Evolutionary conservation across 2,329 filamentous ascomycete genomes (phyloP), one percentile per base, ranked within the genome.

Genomic region (Colletotrichum sp.): DNA sequence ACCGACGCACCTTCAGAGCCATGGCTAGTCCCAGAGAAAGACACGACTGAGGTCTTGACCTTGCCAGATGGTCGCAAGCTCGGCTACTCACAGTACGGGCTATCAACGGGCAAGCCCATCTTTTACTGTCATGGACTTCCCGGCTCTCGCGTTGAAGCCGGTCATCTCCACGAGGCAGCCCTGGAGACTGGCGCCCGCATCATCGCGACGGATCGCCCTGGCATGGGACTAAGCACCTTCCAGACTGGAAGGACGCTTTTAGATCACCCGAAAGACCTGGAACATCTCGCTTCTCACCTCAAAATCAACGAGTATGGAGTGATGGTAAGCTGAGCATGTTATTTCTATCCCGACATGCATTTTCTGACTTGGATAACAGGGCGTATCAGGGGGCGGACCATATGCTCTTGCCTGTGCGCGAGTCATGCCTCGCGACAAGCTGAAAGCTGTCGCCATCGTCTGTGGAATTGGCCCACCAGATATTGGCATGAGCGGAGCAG

Each of bases 81-180:
- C 7, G 86, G 86, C 3, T 88, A 84, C 44, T 83, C 85, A 3
- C 83, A 87, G 68, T 86, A 84, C 60, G 87, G 87, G 10, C 57
- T 76, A 4, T 75, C 79, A 0, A 76, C 75, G 5, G 84, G 83
- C 7, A 77, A 80, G 7, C 83, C 84, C 0, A 70, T 87, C 2
- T 78, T 88, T 34, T 86, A 83, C 78, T 86, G 87, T 68, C 87
- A 88, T 76, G 87, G 86, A 10, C 86, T 84, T 68, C 87, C 86
- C 0, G 82, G 82, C 1, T 87, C 84, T 6, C 86, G 86, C 7
- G 78, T 87, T 13, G 87, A 88, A 72, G 84, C 79, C 8, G 73
- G 71, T 8, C 77, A 77, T 12, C 68, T 83, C 21, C 78, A 84
- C 49, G 69, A 78, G 5, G 64, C 80, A 6, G 84, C 82, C 12